A percentile compares a stretch with the other conserved stretches of the same genome.
These are phyloP conservation scores for Artemisia argyi DNA, from an alignment of 129 eudicot genomes.

Conservation along the genomic window DNA sequence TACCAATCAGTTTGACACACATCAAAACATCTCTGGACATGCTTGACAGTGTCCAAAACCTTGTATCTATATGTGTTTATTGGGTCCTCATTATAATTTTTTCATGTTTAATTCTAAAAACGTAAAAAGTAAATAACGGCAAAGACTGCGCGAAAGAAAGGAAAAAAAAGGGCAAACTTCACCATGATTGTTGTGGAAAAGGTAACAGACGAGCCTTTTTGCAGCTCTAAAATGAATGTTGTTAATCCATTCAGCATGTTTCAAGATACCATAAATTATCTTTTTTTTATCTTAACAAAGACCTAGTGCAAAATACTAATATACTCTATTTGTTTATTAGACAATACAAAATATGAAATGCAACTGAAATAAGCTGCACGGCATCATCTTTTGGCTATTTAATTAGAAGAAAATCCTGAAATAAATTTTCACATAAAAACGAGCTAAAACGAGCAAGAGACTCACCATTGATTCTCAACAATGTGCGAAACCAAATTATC, in stretches of 20 bases:
- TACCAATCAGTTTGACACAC: background rate
- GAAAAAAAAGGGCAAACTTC: constrained; percentile 1
- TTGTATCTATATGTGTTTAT: background rate
- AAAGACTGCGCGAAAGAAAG: background rate
- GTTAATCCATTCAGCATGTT: constrained; percentile 17
- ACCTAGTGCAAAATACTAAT: constrained; percentile 6
- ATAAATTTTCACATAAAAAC: no score
- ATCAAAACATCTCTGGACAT: background rate
- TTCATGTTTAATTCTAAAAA: no score
- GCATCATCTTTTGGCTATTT: no score
- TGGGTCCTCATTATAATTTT: background rate
- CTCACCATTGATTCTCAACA: no score
- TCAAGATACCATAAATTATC: constrained; percentile 10
- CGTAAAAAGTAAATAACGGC: background rate
- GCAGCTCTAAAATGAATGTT: constrained; percentile 17
- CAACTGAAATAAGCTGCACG: no score
- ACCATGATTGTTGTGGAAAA: constrained; percentile 20
- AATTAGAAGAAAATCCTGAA: background rate
- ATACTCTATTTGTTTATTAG: background rate
- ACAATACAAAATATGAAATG: no score
- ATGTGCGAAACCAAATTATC: no score
- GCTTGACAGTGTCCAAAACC: background rate
- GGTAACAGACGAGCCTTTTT: background rate
- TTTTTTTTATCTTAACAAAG: constrained; percentile 13
- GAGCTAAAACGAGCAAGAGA: no score